A percentile compares a stretch with the other conserved stretches of the same genome.
Conservation (phyloP, 371 early-diverging fungal species). For the Mortierella sp. region DNA sequence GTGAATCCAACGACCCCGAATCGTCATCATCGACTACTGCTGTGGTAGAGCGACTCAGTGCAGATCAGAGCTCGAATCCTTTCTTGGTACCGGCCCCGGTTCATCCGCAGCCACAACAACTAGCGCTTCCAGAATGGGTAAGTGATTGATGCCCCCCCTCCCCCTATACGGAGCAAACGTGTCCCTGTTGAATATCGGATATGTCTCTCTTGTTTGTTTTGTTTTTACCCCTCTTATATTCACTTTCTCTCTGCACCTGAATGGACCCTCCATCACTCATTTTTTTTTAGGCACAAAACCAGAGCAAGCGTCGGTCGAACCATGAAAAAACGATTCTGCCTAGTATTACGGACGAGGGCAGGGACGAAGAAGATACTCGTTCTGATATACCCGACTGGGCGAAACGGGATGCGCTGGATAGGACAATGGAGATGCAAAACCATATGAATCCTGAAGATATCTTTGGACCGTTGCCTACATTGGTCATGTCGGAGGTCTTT, state of each 20-base stretch:
- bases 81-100: constrained; percentile 11
- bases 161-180: no score
- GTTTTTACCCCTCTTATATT: not conserved
- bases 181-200: no score
- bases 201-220: no score
- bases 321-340: constrained; percentile 34
- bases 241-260: not conserved
- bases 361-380: constrained; percentile 6
- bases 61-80: constrained; percentile 1
- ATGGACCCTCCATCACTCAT: not conserved
- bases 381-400: constrained; percentile 27
- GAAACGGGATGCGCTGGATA: constrained; percentile 25
- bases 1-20: no score
- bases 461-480: constrained; percentile 37
- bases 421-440: constrained; percentile 19
- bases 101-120: not conserved
- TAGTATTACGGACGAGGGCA: constrained; percentile 25
- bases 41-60: not conserved
- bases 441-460: constrained; percentile 36
- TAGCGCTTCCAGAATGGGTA: constrained; percentile 5
- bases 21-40: no score
- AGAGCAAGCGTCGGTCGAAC: not conserved
- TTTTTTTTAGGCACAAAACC: constrained; percentile 2
- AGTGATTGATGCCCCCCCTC: not conserved
- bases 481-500: constrained; percentile 38